phyloP scores from a whole-genome alignment of 495 filamentous ascomycete genomes.

The Xylaria palmicola region DNA sequence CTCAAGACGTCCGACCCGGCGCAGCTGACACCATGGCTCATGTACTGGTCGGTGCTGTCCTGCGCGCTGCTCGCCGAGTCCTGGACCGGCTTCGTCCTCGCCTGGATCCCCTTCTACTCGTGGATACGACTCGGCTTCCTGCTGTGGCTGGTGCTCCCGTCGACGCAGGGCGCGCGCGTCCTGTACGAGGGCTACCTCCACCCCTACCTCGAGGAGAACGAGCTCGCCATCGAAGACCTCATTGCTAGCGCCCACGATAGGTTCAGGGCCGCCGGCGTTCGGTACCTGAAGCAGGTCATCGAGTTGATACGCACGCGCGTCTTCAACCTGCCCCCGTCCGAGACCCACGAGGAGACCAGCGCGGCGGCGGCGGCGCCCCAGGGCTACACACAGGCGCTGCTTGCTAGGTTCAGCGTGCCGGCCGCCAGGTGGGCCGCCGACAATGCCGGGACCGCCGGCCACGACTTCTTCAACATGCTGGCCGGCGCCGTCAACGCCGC shows the following conservation, averaged over 20 bases:
- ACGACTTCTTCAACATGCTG: conserved; percentile 75
- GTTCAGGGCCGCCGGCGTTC: conserved; percentile 72
- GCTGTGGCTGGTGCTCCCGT: conserved; percentile 95
- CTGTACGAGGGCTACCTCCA: conserved; percentile 84
- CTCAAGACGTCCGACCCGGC: conserved; percentile 89
- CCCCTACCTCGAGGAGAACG: conserved; percentile 85
- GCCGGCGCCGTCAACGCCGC: conserved; percentile 60
- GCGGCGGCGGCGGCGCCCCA: conserved; percentile 41
- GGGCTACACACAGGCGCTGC: conserved; percentile 74
- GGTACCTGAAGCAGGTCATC: conserved; percentile 76
- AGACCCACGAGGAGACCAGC: conserved; percentile 37
- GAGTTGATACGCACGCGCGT: conserved; percentile 72
- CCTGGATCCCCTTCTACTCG: conserved; percentile 93
- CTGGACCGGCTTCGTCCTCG: conserved; percentile 80
- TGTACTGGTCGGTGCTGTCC: conserved; percentile 96
- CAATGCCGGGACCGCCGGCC: conserved; percentile 42
- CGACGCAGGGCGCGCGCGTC: conserved; percentile 83
- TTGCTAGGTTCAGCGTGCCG: conserved; percentile 84
- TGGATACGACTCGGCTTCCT: conserved; percentile 86
- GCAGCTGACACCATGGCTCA: conserved; percentile 95
- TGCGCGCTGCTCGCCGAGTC: conserved; percentile 80
- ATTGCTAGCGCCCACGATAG: conserved; percentile 81
- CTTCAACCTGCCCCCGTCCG: conserved; percentile 62
- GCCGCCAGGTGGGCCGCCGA: conserved; percentile 45
- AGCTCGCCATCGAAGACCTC: conserved; percentile 84